A percentile compares a stretch with the other conserved stretches of the same genome.
Conservation (phyloP, 106 monocot species). For the Dendrobium chrysotoxum region DNA sequence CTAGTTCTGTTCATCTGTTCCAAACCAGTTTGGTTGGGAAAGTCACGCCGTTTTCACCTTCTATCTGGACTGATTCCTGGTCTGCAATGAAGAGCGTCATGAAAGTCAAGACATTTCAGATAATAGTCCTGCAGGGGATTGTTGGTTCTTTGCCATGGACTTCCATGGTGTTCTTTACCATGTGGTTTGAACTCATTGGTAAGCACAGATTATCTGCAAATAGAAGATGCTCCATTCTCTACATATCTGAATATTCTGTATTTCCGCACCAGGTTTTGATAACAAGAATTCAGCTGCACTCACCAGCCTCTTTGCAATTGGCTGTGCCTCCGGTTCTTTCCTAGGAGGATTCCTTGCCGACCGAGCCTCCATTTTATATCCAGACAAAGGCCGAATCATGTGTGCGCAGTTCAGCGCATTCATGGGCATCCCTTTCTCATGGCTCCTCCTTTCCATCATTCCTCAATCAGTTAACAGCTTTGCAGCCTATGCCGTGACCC, state of each 20-base stretch:
- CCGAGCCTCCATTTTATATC: conserved; percentile 41
- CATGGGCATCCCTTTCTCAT: conserved; percentile 92
- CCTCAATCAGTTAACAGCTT: conserved; percentile 54
- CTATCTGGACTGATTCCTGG: conserved; percentile 58
- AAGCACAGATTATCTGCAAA: background rate
- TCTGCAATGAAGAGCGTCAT: conserved; percentile 63
- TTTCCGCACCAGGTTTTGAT: conserved; percentile 59
- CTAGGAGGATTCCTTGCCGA: conserved; percentile 78
- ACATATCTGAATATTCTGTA: background rate
- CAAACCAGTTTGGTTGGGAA: conserved; percentile 38
- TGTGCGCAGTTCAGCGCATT: conserved; percentile 96
- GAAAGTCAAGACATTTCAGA: conserved; percentile 89
- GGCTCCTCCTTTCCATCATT: conserved; percentile 58
- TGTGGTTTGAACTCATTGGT: conserved; percentile 99
- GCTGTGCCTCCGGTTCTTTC: conserved; percentile 66
- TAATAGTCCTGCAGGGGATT: conserved; percentile 89
- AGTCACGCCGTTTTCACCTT: conserved; percentile 15
- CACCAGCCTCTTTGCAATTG: conserved; percentile 76
- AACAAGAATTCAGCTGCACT: conserved; percentile 67
- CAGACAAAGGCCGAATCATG: conserved; percentile 69
- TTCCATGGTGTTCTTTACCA: conserved; percentile 94
- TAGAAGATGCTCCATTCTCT: background rate
- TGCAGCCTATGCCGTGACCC: conserved; percentile 43
- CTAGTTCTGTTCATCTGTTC: conserved; percentile 3
- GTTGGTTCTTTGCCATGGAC: conserved; percentile 94